phyloP scores from a whole-genome alignment of 371 early-diverging fungal genomes.

The Mortierella sp. region DNA sequence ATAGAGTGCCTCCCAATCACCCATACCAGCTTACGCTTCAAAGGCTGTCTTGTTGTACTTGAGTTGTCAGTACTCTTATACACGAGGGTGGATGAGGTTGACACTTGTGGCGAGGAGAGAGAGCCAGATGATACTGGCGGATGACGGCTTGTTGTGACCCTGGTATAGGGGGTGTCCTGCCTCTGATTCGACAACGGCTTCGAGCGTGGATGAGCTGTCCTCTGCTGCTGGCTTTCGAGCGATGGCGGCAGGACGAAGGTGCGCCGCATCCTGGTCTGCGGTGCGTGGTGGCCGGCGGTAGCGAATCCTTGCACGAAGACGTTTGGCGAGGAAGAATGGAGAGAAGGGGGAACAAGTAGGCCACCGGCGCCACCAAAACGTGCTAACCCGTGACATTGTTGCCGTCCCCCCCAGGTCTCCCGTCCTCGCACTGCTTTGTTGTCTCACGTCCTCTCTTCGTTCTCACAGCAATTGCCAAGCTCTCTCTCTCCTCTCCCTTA shows the following conservation, averaged over 20 bases:
- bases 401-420: too few relatives aligned
- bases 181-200: too few relatives aligned
- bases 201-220: background rate
- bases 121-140: background rate
- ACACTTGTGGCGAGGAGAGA: background rate
- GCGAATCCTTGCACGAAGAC: background rate
- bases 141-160: background rate
- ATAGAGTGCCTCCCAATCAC: background rate
- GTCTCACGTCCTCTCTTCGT: too few relatives aligned
- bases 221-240: slow-evolving; percentile 8
- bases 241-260: slow-evolving; percentile 14
- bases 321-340: background rate
- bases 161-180: background rate
- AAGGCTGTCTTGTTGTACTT: background rate
- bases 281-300: background rate
- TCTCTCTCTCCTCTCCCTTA: too few relatives aligned
- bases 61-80: background rate
- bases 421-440: too few relatives aligned
- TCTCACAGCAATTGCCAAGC: too few relatives aligned
- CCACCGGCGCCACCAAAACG: too few relatives aligned
- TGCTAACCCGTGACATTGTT: too few relatives aligned
- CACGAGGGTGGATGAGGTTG: background rate
- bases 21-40: slow-evolving; percentile 24
- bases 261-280: slow-evolving; percentile 4
- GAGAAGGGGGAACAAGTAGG: too few relatives aligned